phyloP scores from a whole-genome alignment of 2,329 filamentous ascomycete genomes.

The Alternaria atra region DNA sequence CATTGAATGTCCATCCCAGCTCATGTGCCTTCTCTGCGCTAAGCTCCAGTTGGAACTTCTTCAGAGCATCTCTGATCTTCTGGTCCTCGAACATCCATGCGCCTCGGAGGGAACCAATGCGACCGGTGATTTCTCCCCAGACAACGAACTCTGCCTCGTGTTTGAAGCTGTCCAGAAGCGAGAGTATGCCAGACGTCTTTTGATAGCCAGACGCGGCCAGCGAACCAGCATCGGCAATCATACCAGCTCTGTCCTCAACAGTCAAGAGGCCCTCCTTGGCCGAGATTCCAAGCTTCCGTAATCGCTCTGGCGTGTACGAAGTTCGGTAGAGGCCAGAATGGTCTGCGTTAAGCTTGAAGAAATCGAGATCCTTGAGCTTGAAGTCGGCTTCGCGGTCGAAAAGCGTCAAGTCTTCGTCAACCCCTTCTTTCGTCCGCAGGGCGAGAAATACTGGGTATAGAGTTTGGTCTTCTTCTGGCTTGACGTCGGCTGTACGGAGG shows the following conservation, averaged over 20 bases:
- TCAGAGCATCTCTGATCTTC: conserved; percentile 75
- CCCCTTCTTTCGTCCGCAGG: conserved; percentile 81
- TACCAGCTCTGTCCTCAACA: conserved; percentile 91
- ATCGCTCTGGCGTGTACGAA: conserved; percentile 81
- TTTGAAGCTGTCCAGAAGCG: conserved; percentile 83
- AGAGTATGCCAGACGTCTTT: conserved; percentile 88
- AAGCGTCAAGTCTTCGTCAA: conserved; percentile 80
- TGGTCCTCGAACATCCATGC: conserved; percentile 91
- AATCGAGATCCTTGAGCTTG: conserved; percentile 80
- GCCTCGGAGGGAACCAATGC: conserved; percentile 78
- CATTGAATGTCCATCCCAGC: conserved; percentile 86
- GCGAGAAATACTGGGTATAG: conserved; percentile 91
- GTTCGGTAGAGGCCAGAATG: conserved; percentile 94
- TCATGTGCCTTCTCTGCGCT: conserved; percentile 82
- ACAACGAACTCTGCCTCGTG: conserved; percentile 88
- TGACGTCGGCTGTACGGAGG: conserved; percentile 89
- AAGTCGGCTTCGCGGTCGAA: conserved; percentile 77
- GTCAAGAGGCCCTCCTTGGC: conserved; percentile 81
- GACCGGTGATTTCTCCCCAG: conserved; percentile 89
- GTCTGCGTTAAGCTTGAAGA: conserved; percentile 97
- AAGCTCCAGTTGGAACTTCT: conserved; percentile 82
- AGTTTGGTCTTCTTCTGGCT: conserved; percentile 88
- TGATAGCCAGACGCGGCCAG: conserved; percentile 90
- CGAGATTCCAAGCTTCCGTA: conserved; percentile 86
- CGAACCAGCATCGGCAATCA: conserved; percentile 89